A percentile compares a stretch with the other conserved stretches of the same genome.
These are phyloP conservation scores for Leccinum obscurum DNA, from an alignment of 768 basidiomycete genomes.

Conservation along the genomic window DNA sequence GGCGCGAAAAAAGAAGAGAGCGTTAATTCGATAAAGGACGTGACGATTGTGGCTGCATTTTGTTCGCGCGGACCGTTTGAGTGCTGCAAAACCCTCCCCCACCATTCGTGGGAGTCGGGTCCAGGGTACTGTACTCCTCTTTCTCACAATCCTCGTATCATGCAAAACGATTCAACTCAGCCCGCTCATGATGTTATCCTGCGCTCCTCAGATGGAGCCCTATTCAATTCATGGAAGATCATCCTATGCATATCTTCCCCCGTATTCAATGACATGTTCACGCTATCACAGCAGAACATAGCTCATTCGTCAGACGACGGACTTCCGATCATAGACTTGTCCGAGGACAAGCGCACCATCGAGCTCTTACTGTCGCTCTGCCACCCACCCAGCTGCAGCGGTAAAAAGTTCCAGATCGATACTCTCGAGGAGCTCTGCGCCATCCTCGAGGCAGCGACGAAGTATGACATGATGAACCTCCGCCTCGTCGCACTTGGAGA, in stretches of 20 bases:
- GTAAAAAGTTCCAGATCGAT: background rate
- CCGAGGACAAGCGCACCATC: constrained; percentile 14
- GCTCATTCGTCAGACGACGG: background rate
- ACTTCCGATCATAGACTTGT: constrained; percentile 10
- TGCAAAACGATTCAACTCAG: constrained; percentile 6
- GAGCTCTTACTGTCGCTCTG: constrained; percentile 10
- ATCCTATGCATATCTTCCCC: constrained; percentile 14
- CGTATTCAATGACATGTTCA: constrained; percentile 17
- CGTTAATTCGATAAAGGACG: no score
- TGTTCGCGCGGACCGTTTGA: no score
- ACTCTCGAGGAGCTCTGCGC: constrained; percentile 3
- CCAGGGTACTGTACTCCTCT: no score
- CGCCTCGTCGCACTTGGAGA: constrained; percentile 1
- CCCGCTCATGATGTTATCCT: constrained; percentile 15
- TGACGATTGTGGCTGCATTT: no score
- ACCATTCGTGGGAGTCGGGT: no score
- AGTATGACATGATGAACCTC: constrained; percentile 19
- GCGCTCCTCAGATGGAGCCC: constrained; percentile 11
- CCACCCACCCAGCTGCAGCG: constrained; percentile 5
- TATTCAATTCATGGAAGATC: constrained; percentile 11
- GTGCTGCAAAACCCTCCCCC: no score
- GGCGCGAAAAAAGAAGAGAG: no score
- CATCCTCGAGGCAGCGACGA: constrained; percentile 12
- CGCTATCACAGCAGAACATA: constrained; percentile 7
- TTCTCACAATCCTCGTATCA: constrained; percentile 2